Percentiles rank a stretch among this genome's conserved stretches.
These are phyloP conservation scores for Cyberlindnera suaveolens DNA, from an alignment of 805 yeast species.

Conservation along the genomic window DNA sequence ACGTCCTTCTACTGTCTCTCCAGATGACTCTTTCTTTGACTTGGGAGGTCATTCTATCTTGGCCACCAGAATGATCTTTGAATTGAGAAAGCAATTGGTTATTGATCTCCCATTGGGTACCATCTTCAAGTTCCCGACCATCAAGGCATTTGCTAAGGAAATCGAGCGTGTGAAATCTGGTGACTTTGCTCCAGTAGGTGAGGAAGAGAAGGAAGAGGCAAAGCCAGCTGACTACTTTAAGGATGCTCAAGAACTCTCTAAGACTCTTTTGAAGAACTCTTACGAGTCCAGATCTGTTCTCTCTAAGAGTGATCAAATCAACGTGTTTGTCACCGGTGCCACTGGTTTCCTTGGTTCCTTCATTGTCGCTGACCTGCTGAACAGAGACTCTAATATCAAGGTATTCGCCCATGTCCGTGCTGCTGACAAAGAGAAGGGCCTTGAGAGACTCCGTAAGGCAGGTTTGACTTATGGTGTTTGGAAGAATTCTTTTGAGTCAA, in stretches of 20 bases:
- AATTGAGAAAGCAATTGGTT: constrained; percentile 68
- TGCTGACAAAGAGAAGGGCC: constrained; percentile 54
- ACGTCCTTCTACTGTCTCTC: constrained; percentile 69
- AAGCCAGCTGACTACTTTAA: constrained; percentile 46
- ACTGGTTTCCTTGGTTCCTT: constrained; percentile 96
- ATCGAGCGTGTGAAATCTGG: constrained; percentile 52
- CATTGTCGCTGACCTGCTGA: constrained; percentile 69
- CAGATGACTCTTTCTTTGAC: constrained; percentile 89
- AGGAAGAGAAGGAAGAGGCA: constrained; percentile 25
- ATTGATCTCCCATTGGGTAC: constrained; percentile 86
- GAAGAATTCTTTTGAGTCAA: constrained; percentile 47
- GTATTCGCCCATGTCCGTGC: constrained; percentile 93
- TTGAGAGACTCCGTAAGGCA: constrained; percentile 68
- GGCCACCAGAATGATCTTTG: constrained; percentile 96
- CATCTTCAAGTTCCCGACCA: constrained; percentile 85
- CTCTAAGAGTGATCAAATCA: constrained; percentile 33
- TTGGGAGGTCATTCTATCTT: constrained; percentile 96
- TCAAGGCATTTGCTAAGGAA: constrained; percentile 69
- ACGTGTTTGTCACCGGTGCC: constrained; percentile 86
- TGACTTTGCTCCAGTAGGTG: constrained; percentile 39
- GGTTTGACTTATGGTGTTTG: constrained; percentile 71
- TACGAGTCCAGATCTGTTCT: constrained; percentile 40
- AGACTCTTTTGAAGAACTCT: constrained; percentile 32
- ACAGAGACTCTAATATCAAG: constrained; percentile 47
- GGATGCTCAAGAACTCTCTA: constrained; percentile 60